Evolutionary conservation across 768 basidiomycete species (phyloP), one percentile per base, ranked within the genome.

Genomic region (Russula ochroleuca): DNA sequence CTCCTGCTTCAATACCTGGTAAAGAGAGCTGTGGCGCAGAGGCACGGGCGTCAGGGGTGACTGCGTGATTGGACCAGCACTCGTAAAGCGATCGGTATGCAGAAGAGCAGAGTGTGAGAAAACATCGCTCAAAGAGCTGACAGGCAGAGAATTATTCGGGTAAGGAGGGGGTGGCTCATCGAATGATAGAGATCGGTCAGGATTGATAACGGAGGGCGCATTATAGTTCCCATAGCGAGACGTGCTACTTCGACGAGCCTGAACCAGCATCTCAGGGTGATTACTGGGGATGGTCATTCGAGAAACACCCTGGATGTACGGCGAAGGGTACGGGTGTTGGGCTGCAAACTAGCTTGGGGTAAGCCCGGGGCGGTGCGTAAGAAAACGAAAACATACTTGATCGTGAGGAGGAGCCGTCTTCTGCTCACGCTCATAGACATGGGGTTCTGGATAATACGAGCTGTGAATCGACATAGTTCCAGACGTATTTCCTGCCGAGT

Each of bases 101-200:
- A 56, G 33, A n/a, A 51, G 40, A 25, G 57, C 25, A 47, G 63
- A 25, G 35, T 31, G 58, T 28, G 47, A 17, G 47, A 56, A 61
- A 40, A 37, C 31, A 23, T 28, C 53, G 33, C 53, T 43, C 33
- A 41, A 19, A 23, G 54, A 28, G 19, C 54, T 49, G 15, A 65
- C 54, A 23, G 51, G 19, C 25, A 47, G 14, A 5, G 53, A 10
- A 31, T 37, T 51, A 19, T 56, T 60, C 19, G 59, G 54, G 35
- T 65, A 65, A 14, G 64, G 59, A 15, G 64, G 64, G 23, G 64
- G 64, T 10, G 64, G 64, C 31, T 65, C 64, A 38, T 65, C 64
- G 35, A 65, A 51, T 11, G 25, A 2, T 14, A 45, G 21, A 15
- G 25, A 33, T 21, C 10, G 53, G 14, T 65, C 59, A 23, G 53